Percentiles rank a stretch among this genome's conserved stretches.
These are phyloP conservation scores for Wallacemonas collosoma DNA, from an alignment of 208 protist species.

Conservation along the genomic window DNA sequence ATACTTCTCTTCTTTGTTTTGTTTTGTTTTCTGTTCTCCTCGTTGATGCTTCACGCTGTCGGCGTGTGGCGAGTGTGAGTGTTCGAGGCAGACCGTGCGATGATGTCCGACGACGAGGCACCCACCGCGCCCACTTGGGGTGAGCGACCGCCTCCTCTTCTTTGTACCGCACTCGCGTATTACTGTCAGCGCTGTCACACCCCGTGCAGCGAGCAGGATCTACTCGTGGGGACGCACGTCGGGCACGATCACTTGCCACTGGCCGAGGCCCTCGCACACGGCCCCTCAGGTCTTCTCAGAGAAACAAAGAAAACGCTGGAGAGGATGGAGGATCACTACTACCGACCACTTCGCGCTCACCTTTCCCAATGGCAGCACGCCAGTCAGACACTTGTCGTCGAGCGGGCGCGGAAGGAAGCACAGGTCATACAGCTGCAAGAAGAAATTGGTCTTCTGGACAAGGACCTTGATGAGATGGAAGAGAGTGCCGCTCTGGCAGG, in stretches of 20 bases:
- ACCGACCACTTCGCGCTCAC: conserved; percentile 42
- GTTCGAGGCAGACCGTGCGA: too few species aligned
- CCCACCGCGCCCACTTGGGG: neutral
- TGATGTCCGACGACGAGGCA: neutral
- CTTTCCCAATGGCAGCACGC: conserved; percentile 32
- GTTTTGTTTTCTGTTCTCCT: neutral
- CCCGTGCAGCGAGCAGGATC: conserved; percentile 44
- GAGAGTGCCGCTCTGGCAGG: neutral
- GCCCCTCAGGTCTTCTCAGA: conserved; percentile 52
- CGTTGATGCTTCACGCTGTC: neutral
- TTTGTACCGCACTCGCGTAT: conserved; percentile 37
- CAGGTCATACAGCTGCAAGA: conserved; percentile 41
- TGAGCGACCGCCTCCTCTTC: conserved; percentile 13
- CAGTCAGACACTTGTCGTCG: conserved; percentile 29
- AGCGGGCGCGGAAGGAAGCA: conserved; percentile 28
- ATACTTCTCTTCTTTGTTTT: neutral
- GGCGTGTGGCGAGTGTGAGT: too few species aligned
- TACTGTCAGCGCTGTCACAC: conserved; percentile 70
- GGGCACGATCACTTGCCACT: conserved; percentile 64
- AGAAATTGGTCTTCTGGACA: conserved; percentile 12
- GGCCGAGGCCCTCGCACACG: conserved; percentile 36
- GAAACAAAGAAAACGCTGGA: conserved; percentile 36
- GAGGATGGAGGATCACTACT: conserved; percentile 36
- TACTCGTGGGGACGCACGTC: conserved; percentile 75
- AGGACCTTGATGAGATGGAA: conserved; percentile 9